phyloP scores from a whole-genome alignment of 2,329 filamentous ascomycete genomes.

The Stylonectria norvegica region DNA sequence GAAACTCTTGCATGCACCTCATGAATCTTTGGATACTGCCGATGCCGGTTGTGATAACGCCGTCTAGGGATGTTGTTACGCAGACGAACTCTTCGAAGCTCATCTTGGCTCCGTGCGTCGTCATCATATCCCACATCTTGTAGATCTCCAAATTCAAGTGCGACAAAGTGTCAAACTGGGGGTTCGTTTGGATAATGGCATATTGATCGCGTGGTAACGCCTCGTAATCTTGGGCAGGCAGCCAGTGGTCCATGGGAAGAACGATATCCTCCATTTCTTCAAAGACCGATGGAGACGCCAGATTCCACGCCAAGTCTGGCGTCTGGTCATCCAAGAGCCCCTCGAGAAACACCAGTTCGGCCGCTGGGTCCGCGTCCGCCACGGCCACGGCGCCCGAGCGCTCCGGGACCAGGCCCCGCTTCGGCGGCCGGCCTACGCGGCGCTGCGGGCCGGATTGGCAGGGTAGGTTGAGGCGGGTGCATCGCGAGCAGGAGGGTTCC shows the following conservation, averaged over 20 bases:
- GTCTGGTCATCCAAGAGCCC: conserved; percentile 13
- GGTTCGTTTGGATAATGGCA: background rate
- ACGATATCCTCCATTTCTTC: conserved; percentile 10
- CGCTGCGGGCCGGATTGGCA: conserved; percentile 30
- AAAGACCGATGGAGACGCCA: conserved; percentile 6
- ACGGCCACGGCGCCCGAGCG: background rate
- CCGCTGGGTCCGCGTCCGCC: background rate
- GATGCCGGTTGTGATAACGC: conserved; percentile 15
- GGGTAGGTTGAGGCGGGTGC: conserved; percentile 26
- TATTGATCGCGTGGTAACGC: conserved; percentile 4
- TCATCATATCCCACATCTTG: conserved; percentile 12
- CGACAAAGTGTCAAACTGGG: conserved; percentile 21
- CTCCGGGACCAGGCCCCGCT: conserved; percentile 14
- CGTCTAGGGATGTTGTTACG: too few relatives aligned
- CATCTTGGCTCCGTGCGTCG: conserved; percentile 2
- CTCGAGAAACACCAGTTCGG: conserved; percentile 9
- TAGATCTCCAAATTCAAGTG: conserved; percentile 22
- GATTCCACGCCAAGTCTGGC: conserved; percentile 11
- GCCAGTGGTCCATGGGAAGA: conserved; percentile 22
- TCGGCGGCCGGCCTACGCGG: conserved; percentile 30
- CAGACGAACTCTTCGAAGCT: conserved; percentile 18
- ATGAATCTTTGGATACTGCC: conserved; percentile 20
- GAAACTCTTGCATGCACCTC: conserved; percentile 24
- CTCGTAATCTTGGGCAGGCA: conserved; percentile 12
- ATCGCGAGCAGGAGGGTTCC: conserved; percentile 25